Conservation (phyloP, 345 rosid genomes). For the Eucalyptus cloeziana region DNA sequence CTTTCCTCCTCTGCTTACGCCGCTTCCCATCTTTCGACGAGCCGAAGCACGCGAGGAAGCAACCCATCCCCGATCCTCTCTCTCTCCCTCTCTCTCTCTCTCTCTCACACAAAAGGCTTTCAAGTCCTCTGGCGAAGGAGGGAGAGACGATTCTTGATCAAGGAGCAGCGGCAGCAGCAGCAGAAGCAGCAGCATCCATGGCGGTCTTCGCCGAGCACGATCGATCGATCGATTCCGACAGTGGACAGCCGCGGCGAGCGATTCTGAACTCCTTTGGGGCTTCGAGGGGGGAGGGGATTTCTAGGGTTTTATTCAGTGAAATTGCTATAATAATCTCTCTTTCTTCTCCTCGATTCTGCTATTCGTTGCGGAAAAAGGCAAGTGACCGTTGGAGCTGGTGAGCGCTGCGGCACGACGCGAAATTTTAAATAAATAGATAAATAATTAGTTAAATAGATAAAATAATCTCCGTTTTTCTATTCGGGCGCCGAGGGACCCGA, state of each 20-base stretch:
- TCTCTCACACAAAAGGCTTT: not conserved
- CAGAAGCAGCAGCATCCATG: not conserved
- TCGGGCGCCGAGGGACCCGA: not conserved
- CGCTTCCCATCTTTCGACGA: conserved; percentile 56
- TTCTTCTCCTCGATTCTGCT: not conserved
- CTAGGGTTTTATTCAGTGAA: not conserved
- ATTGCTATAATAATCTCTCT: not conserved
- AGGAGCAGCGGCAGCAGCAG: not conserved
- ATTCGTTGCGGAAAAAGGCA: not conserved
- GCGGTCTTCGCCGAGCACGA: not conserved
- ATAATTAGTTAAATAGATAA: not conserved
- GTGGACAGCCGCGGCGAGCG: not conserved
- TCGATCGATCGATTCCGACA: not conserved
- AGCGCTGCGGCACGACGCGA: not conserved
- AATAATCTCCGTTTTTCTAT: not conserved
- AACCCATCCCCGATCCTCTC: conserved; percentile 35
- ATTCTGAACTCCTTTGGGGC: not conserved
- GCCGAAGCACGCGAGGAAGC: conserved; percentile 84
- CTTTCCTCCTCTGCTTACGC: conserved; percentile 17
- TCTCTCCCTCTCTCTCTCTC: not conserved
- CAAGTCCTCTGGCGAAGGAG: not conserved
- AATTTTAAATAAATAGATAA: not conserved
- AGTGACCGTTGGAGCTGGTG: conserved; percentile 1
- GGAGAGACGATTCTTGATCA: not conserved
- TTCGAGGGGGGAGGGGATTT: not conserved